Evolutionary conservation across 305 asterid genomes (phyloP).

Genomic region (Fraxinus xanthoxyloides): DNA sequence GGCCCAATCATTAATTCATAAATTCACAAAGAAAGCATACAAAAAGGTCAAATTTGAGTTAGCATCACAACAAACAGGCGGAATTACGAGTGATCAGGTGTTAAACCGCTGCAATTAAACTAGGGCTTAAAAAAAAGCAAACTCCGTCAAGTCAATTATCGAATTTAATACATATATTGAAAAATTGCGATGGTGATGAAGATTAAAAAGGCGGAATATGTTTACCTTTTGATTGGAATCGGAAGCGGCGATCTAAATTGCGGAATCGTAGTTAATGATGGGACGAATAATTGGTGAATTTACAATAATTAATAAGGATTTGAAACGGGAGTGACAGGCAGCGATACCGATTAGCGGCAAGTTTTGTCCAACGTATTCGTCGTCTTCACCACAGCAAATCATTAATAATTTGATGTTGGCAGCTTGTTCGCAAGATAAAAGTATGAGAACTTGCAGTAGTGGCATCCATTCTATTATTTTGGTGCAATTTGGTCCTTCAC

Average conservation of each 20-base stretch:
- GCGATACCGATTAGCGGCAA: conserved; percentile 29
- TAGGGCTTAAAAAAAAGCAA: background rate
- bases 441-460: background rate
- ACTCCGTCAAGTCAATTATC: background rate
- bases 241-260: conserved; percentile 13
- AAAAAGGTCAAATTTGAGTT: conserved; percentile 3
- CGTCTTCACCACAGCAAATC: conserved; percentile 16
- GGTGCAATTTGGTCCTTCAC: background rate
- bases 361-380: conserved; percentile 19
- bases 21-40: background rate
- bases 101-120: background rate
- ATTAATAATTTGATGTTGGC: background rate
- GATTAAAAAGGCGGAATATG: conserved; percentile 1
- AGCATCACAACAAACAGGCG: background rate
- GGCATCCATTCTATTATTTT: background rate
- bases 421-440: background rate
- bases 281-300: conserved; percentile 3
- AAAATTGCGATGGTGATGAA: background rate
- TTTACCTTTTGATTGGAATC: conserved; percentile 26
- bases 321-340: conserved; percentile 11
- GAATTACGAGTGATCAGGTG: background rate
- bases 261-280: background rate
- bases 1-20: background rate
- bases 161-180: conserved; percentile 1
- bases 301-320: background rate